Percentiles rank a stretch among this genome's conserved stretches.
Conservation (phyloP, 1,284 basidiomycete genomes). For the Boletellus deceptivus region DNA sequence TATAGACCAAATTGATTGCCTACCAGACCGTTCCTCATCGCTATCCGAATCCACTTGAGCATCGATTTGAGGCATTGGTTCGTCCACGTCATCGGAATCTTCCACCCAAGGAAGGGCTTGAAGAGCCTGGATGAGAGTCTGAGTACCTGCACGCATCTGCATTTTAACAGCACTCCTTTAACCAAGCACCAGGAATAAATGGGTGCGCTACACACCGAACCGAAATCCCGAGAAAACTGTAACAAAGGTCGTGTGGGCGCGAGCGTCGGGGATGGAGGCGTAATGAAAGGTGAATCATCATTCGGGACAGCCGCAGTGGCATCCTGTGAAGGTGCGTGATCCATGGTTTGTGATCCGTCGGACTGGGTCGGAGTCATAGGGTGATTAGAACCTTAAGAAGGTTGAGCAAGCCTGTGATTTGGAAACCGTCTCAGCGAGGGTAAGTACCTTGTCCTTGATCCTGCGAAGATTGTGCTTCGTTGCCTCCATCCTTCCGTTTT, state of each 20-base stretch:
- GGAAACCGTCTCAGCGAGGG: conserved; percentile 1
- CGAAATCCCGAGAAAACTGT: conserved; percentile 57
- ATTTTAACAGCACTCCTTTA: conserved; percentile 8
- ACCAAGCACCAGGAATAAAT: conserved; percentile 1
- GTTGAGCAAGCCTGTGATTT: conserved; percentile 25
- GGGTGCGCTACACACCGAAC: conserved; percentile 51
- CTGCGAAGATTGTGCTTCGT: conserved; percentile 36
- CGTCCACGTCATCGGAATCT: conserved; percentile 65
- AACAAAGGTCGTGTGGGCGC: conserved; percentile 43
- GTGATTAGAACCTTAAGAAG: conserved; percentile 15
- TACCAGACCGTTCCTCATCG: conserved; percentile 52
- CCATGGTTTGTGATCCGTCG: conserved; percentile 10
- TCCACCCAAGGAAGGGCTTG: conserved; percentile 78
- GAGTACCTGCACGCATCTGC: conserved; percentile 79
- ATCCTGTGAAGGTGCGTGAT: conserved; percentile 12
- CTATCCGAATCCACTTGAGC: conserved; percentile 51
- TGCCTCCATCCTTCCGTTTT: conserved; percentile 51
- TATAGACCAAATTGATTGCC: conserved; percentile 17
- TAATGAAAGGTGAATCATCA: conserved; percentile 79
- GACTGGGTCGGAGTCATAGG: conserved; percentile 12
- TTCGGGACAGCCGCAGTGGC: conserved; percentile 18
- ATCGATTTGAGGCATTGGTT: conserved; percentile 43
- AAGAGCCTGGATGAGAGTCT: conserved; percentile 80
- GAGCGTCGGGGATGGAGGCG: conserved; percentile 62
- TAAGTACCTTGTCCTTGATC: conserved; percentile 31